A percentile compares a stretch with the other conserved stretches of the same genome.
Conservation (phyloP, 495 filamentous ascomycete genomes). For the Neurospora hispaniola region DNA sequence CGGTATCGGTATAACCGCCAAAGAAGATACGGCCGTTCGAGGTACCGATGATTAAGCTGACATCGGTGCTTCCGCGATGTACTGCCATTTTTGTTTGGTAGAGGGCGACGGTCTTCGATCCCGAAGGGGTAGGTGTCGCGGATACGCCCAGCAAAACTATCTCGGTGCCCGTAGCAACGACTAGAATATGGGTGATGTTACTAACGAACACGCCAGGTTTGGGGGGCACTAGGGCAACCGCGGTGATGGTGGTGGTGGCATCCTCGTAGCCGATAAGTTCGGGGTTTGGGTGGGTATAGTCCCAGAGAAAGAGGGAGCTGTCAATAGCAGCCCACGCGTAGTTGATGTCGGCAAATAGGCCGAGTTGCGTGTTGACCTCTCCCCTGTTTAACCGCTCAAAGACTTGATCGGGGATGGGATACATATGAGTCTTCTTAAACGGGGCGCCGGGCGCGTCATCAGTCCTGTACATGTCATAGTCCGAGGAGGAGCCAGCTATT, state of each 20-base stretch:
- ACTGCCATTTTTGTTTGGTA: slow-evolving; percentile 78
- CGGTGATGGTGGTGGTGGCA: slow-evolving; percentile 71
- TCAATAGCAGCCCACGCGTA: slow-evolving; percentile 96
- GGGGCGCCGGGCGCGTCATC: slow-evolving; percentile 65
- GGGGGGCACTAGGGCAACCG: slow-evolving; percentile 72
- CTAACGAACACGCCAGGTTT: slow-evolving; percentile 74
- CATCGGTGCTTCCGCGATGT: slow-evolving; percentile 53
- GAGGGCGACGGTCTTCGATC: slow-evolving; percentile 57
- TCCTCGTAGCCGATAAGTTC: slow-evolving; percentile 91
- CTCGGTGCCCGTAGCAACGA: slow-evolving; percentile 75
- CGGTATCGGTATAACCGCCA: slow-evolving; percentile 63
- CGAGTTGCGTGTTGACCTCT: slow-evolving; percentile 77
- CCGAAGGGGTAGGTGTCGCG: slow-evolving; percentile 45
- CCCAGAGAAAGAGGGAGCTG: slow-evolving; percentile 93
- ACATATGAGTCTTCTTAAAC: slow-evolving; percentile 70
- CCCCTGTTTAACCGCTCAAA: slow-evolving; percentile 83
- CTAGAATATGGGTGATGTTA: slow-evolving; percentile 73
- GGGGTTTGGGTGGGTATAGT: slow-evolving; percentile 80
- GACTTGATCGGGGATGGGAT: slow-evolving; percentile 78
- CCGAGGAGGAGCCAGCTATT: slow-evolving; percentile 67
- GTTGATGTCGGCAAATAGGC: slow-evolving; percentile 81
- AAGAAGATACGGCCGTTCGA: slow-evolving; percentile 86
- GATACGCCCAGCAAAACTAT: slow-evolving; percentile 75
- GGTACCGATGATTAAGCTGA: slow-evolving; percentile 68
- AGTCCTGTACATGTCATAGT: slow-evolving; percentile 64